Percentiles rank a stretch among this genome's conserved stretches.
Evolutionary conservation across 805 yeast species (phyloP).

Genomic region (Pichia deserticola): DNA sequence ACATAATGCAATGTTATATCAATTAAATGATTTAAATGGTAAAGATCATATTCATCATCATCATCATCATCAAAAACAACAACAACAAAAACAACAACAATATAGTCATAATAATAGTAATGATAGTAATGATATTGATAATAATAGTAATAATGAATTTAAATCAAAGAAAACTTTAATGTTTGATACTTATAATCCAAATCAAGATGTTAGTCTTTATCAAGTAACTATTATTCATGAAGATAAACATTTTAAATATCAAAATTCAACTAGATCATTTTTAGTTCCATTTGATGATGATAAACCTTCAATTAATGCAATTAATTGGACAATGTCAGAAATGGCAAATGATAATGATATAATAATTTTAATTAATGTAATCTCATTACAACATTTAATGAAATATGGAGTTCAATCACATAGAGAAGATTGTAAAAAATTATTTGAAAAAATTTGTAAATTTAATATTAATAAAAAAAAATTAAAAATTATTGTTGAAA

Average conservation of each 20-base stretch:
- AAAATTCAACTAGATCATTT: conserved; percentile 34
- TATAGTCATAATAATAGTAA: background rate
- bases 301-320: conserved; percentile 34
- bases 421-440: conserved; percentile 28
- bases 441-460: conserved; percentile 26
- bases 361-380: conserved; percentile 36
- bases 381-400: conserved; percentile 27
- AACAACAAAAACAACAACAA: background rate
- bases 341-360: conserved; percentile 40
- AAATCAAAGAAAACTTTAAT: conserved; percentile 26
- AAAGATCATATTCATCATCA: conserved; percentile 12
- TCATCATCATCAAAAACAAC: background rate
- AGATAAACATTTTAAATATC: conserved; percentile 25
- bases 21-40: conserved; percentile 4
- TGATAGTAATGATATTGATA: too few relatives aligned
- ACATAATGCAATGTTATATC: conserved; percentile 24
- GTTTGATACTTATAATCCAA: conserved; percentile 36
- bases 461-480: conserved; percentile 30
- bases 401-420: conserved; percentile 22
- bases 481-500: conserved; percentile 37
- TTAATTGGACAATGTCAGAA: conserved; percentile 39
- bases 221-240: conserved; percentile 34
- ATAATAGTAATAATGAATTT: background rate
- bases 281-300: conserved; percentile 36
- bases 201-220: conserved; percentile 21